Evolutionary conservation across 805 yeast species (phyloP), one percentile per base, ranked within the genome.

Genomic region (Yarrowia keelungensis): DNA sequence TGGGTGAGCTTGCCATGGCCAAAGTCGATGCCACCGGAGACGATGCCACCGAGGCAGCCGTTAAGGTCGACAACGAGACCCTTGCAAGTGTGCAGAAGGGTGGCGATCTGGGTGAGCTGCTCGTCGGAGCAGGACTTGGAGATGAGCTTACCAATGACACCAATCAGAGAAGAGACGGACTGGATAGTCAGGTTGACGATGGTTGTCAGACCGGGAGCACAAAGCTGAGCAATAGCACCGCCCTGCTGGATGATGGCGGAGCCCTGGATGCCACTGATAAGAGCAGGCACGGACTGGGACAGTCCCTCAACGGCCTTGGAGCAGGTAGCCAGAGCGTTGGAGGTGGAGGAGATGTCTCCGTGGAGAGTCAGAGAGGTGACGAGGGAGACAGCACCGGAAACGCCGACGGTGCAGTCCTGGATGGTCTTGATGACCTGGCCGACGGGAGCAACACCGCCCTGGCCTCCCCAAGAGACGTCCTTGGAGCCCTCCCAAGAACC

Each of bases 41-140:
- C 58, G 19, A 53, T 11, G 32, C 58, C 58, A 0, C 58, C 58
- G 41, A 53, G 59, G 59, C 45, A 38, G 14, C 59, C 47, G 62
- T n/a, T n/a, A 26, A 56, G 62, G 47, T 26, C 62, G 8, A 15
- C 47, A 26, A 56, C 47, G 16, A 41, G 39, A n/a, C 47, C 62
- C 38, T 26, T 41, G 62, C 47, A 22, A 38, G 62, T 26, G 10
- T 56, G 47, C 26, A 56, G 62, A 10, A 56, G 36, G 8, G 38
- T 26, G 39, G 22, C 22, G n/a, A 56, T 22, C 39, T 42, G 19
- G 26, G 19, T 26, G 62, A 56, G 47, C 62, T 41, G n/a, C 15
- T 56, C 47, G 38, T 22, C 47, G 47, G 39, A 10, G 39, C 36
- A 26, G n/a, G 47, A 41, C 47, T 41, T 56, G 47, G 47, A 5